phyloP scores from a whole-genome alignment of 352 stramenopile species.

The Salisapilia sapeloensis region DNA sequence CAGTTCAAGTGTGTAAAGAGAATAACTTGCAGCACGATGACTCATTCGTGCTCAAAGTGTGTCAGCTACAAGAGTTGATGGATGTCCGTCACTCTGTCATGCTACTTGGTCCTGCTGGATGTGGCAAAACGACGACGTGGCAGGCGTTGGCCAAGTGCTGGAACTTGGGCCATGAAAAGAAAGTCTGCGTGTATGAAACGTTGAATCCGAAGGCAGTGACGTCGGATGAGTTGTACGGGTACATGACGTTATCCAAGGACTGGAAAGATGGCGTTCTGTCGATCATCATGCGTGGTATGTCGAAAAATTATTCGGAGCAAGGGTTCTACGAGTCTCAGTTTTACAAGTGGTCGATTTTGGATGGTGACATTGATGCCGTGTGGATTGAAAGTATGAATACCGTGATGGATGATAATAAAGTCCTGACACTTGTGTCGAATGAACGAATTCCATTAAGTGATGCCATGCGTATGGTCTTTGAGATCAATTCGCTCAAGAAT shows the following conservation, averaged over 20 bases:
- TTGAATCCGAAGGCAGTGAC: slow-evolving; percentile 80
- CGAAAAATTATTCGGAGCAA: slow-evolving; percentile 78
- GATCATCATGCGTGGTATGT: slow-evolving; percentile 85
- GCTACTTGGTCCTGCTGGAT: slow-evolving; percentile 65
- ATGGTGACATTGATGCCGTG: slow-evolving; percentile 79
- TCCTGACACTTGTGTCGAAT: slow-evolving; percentile 87
- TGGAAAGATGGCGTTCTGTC: slow-evolving; percentile 82
- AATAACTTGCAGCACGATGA: slow-evolving; percentile 79
- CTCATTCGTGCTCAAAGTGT: slow-evolving; percentile 76
- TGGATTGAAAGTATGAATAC: slow-evolving; percentile 93
- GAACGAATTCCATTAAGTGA: slow-evolving; percentile 69
- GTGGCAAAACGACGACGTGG: slow-evolving; percentile 77
- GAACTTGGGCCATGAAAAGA: slow-evolving; percentile 80
- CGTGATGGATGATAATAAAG: slow-evolving; percentile 96
- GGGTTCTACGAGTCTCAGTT: slow-evolving; percentile 91
- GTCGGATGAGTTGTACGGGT: slow-evolving; percentile 87
- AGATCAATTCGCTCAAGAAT: slow-evolving; percentile 83
- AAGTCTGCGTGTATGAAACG: slow-evolving; percentile 80
- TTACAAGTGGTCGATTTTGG: slow-evolving; percentile 83
- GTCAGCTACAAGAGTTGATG: slow-evolving; percentile 75
- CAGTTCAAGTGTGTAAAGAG: slow-evolving; percentile 80
- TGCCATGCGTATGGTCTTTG: slow-evolving; percentile 84
- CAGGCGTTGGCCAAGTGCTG: slow-evolving; percentile 73
- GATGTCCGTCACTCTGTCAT: slow-evolving; percentile 81
- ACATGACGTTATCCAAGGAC: slow-evolving; percentile 83